Evolutionary conservation across 768 basidiomycete species (phyloP).

Genomic region (Piloderma croceum): DNA sequence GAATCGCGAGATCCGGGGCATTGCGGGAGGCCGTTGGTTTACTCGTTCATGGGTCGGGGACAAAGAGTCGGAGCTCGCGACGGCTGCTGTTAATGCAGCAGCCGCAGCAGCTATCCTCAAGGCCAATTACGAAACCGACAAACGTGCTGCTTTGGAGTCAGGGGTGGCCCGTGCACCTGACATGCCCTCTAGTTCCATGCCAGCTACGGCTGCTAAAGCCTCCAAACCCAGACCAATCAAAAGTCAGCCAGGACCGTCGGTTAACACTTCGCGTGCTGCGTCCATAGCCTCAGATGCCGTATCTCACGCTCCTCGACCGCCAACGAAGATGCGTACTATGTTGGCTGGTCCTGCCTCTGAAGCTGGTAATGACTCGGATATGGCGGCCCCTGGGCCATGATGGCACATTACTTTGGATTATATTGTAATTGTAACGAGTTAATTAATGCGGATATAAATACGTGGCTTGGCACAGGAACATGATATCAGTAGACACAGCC

Average conservation of each 20-base stretch:
- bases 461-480: no score
- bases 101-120: conserved; percentile 21
- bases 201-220: no score
- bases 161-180: no score
- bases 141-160: no score
- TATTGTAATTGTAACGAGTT: background rate
- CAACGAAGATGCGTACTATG: conserved; percentile 66
- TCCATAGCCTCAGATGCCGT: conserved; percentile 46
- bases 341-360: conserved; percentile 47
- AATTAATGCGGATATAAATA: no score
- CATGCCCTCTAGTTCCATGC: no score
- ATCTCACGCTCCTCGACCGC: conserved; percentile 39
- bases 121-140: conserved; percentile 3
- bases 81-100: conserved; percentile 25
- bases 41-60: conserved; percentile 78
- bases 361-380: conserved; percentile 46
- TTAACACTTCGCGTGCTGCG: conserved; percentile 50
- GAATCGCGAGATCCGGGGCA: conserved; percentile 73
- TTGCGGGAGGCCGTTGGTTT: conserved; percentile 82
- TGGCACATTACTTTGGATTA: background rate
- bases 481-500: no score
- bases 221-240: conserved; percentile 37
- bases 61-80: conserved; percentile 65
- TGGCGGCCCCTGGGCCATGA: conserved; percentile 15
- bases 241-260: conserved; percentile 37